Base-by-base conservation (phyloP, 495 filamentous ascomycete species). In the Barbatosphaeria neglecta region DNA sequence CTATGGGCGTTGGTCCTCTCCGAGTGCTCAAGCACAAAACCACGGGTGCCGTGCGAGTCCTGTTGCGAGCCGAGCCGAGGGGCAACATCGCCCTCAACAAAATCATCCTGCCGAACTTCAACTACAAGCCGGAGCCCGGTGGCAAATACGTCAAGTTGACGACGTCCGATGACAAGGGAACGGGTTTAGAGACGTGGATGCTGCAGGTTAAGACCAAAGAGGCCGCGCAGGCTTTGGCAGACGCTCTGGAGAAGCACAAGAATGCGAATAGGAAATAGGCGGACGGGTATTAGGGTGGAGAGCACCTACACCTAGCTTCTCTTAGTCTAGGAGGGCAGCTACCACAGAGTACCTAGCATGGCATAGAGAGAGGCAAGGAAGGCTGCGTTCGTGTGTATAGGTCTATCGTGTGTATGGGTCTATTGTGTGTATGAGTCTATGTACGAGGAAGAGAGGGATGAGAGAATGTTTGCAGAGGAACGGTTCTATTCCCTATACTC, bases 11-110 rank as follows among this genome's bases (percentile, higher is more conserved):
- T 6, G 86, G 85, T 0, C 72, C 72, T 4, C 56, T 85, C 20
- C 80, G 81, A 5, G 56, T 90, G 15, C 68, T 90, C 38, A 81
- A 80, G 54, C 69, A 89, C 62, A 78, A 78, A 48, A 66, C 68
- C 1, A 84, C 78, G 0, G 73, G 73, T 1, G 68, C 70, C 11
- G 70, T 79, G 10, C 79, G 86, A 28, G 60, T 87, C 45, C 62
- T 90, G 22, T 54, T 87, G 41, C 74, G 85, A 23, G 75, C 73
- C 13, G 83, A 87, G 43, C 83, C 83, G 0, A 75, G 78, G 48
- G 85, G 85, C 19, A 76, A 78, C 16, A 60, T 89, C 15, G 67
- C 83, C 4, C 56, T 90, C 46, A 90, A 90, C 64, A 75, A 81
- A 31, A 54, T 65, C 13, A 56, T 88, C 17, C 69, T 81, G 25